Evolutionary conservation across 2,329 filamentous ascomycete species (phyloP).

Genomic region (Hypoxylon sp.): DNA sequence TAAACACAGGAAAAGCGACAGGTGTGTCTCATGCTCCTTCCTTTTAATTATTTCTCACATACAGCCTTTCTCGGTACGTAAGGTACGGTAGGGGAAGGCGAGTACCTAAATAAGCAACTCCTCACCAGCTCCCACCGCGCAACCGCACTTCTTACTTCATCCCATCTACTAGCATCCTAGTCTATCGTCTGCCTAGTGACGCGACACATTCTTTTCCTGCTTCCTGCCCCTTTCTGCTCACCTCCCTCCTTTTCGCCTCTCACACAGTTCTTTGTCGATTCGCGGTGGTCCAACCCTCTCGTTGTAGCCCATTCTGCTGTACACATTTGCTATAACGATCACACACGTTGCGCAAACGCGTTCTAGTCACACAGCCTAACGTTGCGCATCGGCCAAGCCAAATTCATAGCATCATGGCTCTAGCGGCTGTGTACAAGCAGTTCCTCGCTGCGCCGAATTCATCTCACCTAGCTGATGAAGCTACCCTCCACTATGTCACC

Average conservation of each 20-base stretch:
- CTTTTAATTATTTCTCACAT: constrained; percentile 31
- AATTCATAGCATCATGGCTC: constrained; percentile 56
- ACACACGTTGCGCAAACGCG: constrained; percentile 16
- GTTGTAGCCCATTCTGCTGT: not conserved
- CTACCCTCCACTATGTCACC: constrained; percentile 87
- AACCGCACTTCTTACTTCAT: constrained; percentile 23
- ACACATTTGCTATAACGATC: constrained; percentile 6
- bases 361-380: constrained; percentile 8
- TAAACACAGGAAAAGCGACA: constrained; percentile 35
- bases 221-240: constrained; percentile 4
- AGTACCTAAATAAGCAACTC: constrained; percentile 31
- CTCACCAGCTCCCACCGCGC: constrained; percentile 21
- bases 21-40: constrained; percentile 36
- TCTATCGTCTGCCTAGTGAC: constrained; percentile 17
- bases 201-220: constrained; percentile 19
- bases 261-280: not conserved
- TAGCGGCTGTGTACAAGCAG: constrained; percentile 73
- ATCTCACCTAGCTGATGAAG: constrained; percentile 72
- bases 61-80: constrained; percentile 9
- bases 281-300: not conserved
- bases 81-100: no score
- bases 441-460: constrained; percentile 77
- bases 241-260: not conserved
- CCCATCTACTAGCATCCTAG: constrained; percentile 10
- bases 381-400: constrained; percentile 16